Percentiles rank a stretch among this genome's conserved stretches.
Conservation (phyloP, 2,329 filamentous ascomycete genomes). For the Calonectria fujianensis region DNA sequence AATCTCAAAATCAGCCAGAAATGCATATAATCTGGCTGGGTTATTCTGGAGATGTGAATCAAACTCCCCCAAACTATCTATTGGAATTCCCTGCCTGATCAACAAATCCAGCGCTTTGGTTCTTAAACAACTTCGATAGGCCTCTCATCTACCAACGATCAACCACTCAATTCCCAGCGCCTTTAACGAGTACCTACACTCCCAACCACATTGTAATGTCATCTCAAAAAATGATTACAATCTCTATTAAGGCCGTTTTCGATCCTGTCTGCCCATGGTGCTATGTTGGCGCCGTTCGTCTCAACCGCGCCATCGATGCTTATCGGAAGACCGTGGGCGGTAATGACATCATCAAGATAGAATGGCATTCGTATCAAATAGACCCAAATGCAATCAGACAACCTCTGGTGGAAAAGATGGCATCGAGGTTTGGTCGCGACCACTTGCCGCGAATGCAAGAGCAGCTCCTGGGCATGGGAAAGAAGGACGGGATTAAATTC, state of each 20-base stretch:
- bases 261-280: slow-evolving; percentile 2
- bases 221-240: not conserved
- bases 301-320: not conserved
- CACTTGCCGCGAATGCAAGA: not conserved
- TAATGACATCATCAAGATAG: not conserved
- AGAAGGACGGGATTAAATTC: not conserved
- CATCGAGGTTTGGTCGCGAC: not conserved
- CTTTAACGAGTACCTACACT: not conserved
- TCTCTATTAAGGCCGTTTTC: not conserved
- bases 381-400: not conserved
- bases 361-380: not conserved
- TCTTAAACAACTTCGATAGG: not conserved
- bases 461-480: not conserved
- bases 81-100: not conserved
- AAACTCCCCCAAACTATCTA: not conserved
- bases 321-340: not conserved
- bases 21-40: not conserved
- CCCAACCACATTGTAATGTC: not conserved
- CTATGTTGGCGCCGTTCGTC: not conserved
- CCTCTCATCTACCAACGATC: not conserved
- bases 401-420: not conserved
- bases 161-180: not conserved
- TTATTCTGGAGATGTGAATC: not conserved
- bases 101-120: not conserved
- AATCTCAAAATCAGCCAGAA: not conserved